A percentile compares a stretch with the other conserved stretches of the same genome.
phyloP scores from a whole-genome alignment of 1,284 basidiomycete species.

The Ceratobasidium sp. region DNA sequence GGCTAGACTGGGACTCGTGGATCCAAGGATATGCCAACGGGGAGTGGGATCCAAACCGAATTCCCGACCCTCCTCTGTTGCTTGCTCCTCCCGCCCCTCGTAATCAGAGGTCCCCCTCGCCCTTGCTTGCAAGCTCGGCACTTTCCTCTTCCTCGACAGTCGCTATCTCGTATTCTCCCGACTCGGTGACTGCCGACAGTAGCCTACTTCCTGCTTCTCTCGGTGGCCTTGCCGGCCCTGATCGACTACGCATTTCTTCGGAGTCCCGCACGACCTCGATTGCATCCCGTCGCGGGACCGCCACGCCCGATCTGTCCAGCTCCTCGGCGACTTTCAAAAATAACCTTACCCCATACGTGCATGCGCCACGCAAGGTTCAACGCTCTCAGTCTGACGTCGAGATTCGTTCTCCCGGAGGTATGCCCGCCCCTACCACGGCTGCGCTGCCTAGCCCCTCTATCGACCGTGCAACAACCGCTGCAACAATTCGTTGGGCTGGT shows the following conservation, averaged over 20 bases:
- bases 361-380: constrained; percentile 49
- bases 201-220: background rate
- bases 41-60: constrained; percentile 79
- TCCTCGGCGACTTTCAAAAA: constrained; percentile 38
- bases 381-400: constrained; percentile 50
- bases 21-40: constrained; percentile 76
- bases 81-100: constrained; percentile 13
- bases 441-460: constrained; percentile 37
- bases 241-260: constrained; percentile 16
- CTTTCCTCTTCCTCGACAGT: constrained; percentile 44
- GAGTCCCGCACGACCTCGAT: constrained; percentile 29
- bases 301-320: constrained; percentile 39
- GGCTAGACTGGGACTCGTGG: constrained; percentile 74
- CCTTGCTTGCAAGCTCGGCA: constrained; percentile 40
- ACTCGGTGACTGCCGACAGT: constrained; percentile 2
- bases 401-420: constrained; percentile 45
- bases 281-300: constrained; percentile 39
- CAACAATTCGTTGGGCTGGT: constrained; percentile 80
- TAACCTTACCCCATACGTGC: constrained; percentile 49
- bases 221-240: constrained; percentile 24
- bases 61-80: constrained; percentile 65
- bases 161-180: constrained; percentile 29
- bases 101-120: constrained; percentile 25
- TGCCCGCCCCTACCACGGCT: constrained; percentile 1
- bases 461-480: constrained; percentile 66